Conservation (phyloP, 1,139 yeast genomes). For the Insectozyma bohioensis region DNA sequence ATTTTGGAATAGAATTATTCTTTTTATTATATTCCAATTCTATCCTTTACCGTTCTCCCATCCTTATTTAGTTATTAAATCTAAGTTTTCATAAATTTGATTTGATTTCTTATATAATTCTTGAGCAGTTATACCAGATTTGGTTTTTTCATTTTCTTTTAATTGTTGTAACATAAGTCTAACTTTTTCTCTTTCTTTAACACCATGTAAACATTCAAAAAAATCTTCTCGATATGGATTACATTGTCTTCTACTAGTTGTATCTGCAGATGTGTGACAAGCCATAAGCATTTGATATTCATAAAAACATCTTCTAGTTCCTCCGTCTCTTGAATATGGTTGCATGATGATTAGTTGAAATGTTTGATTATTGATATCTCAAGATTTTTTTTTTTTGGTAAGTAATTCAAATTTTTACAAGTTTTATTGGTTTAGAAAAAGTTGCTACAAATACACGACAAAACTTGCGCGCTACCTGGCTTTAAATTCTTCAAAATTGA, state of each 20-base stretch:
- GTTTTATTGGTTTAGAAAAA: too few relatives aligned
- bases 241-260: conserved; percentile 42
- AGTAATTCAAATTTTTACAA: too few relatives aligned
- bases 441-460: too few relatives aligned
- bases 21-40: too few relatives aligned
- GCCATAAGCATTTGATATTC: conserved; percentile 49
- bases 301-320: conserved; percentile 51
- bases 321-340: conserved; percentile 51
- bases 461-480: too few relatives aligned
- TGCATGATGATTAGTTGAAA: too few relatives aligned
- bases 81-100: conserved; percentile 46
- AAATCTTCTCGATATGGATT: conserved; percentile 48
- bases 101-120: conserved; percentile 48
- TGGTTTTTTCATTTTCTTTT: conserved; percentile 41
- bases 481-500: too few relatives aligned
- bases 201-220: conserved; percentile 50
- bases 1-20: too few relatives aligned
- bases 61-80: conserved; percentile 39
- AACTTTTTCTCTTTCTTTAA: conserved; percentile 48
- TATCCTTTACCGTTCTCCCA: too few relatives aligned
- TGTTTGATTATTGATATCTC: too few relatives aligned
- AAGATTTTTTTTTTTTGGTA: too few relatives aligned
- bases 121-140: conserved; percentile 43
- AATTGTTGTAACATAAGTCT: conserved; percentile 49
- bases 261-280: conserved; percentile 49